Conservation (phyloP, 768 basidiomycete genomes). For the Collybiopsis confluens region DNA sequence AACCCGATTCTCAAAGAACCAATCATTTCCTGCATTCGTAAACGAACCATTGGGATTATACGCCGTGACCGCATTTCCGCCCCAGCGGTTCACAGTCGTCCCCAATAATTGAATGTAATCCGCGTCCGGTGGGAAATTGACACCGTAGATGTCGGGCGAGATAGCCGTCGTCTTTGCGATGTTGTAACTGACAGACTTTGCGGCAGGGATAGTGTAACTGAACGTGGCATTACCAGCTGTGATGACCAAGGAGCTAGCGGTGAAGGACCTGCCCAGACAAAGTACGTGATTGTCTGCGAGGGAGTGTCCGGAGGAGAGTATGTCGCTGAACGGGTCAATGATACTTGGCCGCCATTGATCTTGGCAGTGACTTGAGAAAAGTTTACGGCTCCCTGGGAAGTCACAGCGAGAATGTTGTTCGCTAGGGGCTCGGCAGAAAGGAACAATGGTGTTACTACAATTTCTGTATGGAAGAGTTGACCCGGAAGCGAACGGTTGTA, state of each 20-base stretch:
- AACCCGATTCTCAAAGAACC: conserved; percentile 54
- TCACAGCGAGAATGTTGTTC: conserved; percentile 44
- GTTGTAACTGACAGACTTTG: conserved; percentile 34
- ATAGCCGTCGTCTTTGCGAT: conserved; percentile 38
- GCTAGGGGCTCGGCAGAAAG: conserved; percentile 49
- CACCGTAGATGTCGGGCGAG: conserved; percentile 46
- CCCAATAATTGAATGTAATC: conserved; percentile 45
- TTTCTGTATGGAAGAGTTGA: too few species aligned
- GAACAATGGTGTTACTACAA: conserved; percentile 42
- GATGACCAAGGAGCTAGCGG: conserved; percentile 38
- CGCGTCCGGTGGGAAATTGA: conserved; percentile 48
- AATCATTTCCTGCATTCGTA: conserved; percentile 51
- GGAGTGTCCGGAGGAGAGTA: conserved; percentile 44
- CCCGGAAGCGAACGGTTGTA: too few species aligned
- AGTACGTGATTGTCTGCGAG: conserved; percentile 43
- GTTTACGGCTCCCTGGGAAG: conserved; percentile 43
- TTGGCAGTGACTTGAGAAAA: conserved; percentile 31
- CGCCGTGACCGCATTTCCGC: conserved; percentile 51
- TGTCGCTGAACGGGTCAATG: conserved; percentile 24
- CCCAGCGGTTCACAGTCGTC: conserved; percentile 48
- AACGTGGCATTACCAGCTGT: conserved; percentile 37
- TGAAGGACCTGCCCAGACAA: conserved; percentile 36
- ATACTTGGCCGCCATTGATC: conserved; percentile 25
- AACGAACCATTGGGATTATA: conserved; percentile 49
- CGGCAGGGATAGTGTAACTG: conserved; percentile 37